phyloP scores from a whole-genome alignment of 371 early-diverging fungal genomes.

The Mortierella sp. region DNA sequence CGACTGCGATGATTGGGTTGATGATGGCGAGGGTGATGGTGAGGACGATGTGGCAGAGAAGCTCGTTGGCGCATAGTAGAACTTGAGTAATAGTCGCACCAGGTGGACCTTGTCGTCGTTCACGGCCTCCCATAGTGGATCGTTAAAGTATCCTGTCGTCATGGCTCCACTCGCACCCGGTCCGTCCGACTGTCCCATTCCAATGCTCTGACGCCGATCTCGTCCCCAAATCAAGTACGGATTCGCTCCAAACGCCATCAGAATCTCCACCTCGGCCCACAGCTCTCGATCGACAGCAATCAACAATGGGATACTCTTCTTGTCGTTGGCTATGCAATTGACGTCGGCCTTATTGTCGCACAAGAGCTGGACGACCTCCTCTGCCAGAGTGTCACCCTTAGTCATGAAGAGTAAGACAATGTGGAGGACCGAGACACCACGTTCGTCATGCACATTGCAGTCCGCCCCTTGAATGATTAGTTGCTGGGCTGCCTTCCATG shows the following conservation, averaged over 20 bases:
- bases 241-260: conserved; percentile 56
- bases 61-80: conserved; percentile 53
- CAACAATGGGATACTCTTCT: conserved; percentile 39
- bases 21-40: conserved; percentile 54
- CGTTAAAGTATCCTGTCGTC: conserved; percentile 31
- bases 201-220: conserved; percentile 39
- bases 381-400: conserved; percentile 52
- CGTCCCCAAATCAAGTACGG: conserved; percentile 46
- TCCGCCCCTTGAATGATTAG: conserved; percentile 50
- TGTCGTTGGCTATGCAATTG: conserved; percentile 46
- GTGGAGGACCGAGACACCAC: conserved; percentile 52
- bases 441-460: conserved; percentile 51
- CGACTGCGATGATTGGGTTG: conserved; percentile 54
- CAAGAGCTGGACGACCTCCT: conserved; percentile 50
- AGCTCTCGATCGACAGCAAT: conserved; percentile 55
- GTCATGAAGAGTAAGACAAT: conserved; percentile 49
- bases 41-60: conserved; percentile 52
- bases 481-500: conserved; percentile 56
- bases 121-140: conserved; percentile 53
- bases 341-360: conserved; percentile 55
- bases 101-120: conserved; percentile 52
- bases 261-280: conserved; percentile 54
- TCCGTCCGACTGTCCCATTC: conserved; percentile 27
- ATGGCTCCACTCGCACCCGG: conserved; percentile 8
- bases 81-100: conserved; percentile 51